A percentile compares a stretch with the other conserved stretches of the same genome.
phyloP scores from a whole-genome alignment of 441 rosid species.

The Oxalis stricta region DNA sequence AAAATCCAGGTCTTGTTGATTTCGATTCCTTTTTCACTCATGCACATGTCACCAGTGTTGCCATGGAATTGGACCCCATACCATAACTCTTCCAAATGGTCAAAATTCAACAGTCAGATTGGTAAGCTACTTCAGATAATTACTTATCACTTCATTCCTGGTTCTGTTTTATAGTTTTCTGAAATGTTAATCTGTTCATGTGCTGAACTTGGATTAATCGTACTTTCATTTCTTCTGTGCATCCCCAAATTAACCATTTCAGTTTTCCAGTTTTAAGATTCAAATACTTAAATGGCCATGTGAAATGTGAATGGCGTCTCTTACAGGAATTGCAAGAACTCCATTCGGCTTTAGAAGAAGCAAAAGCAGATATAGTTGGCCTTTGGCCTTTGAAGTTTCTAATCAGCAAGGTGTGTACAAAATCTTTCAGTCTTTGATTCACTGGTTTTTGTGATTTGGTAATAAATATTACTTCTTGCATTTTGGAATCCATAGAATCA shows the following conservation, averaged over 20 bases:
- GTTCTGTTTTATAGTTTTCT: no score
- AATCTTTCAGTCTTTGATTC: no score
- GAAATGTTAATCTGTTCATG: no score
- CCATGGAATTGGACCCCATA: constrained; percentile 96
- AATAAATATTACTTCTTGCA: no score
- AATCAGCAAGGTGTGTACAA: constrained; percentile 50
- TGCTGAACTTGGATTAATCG: no score
- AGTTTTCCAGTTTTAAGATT: no score
- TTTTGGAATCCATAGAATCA: no score
- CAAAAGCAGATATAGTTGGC: constrained; percentile 95
- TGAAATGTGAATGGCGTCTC: no score
- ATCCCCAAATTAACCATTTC: no score
- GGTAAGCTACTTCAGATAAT: constrained; percentile 25
- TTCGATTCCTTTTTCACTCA: constrained; percentile 94
- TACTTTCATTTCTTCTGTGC: no score
- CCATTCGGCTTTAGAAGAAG: constrained; percentile 88
- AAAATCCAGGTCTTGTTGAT: constrained; percentile 71
- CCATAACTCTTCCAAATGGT: constrained; percentile 81
- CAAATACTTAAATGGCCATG: no score
- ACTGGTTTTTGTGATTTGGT: no score
- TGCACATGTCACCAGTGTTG: constrained; percentile 91
- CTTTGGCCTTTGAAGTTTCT: constrained; percentile 90
- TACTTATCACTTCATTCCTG: constrained; percentile 1
- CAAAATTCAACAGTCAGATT: constrained; percentile 73
- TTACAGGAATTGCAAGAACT: constrained; percentile 89